These are phyloP conservation scores for Albatrellus ellisii DNA, from an alignment of 768 basidiomycete species.

Conservation along the genomic window DNA sequence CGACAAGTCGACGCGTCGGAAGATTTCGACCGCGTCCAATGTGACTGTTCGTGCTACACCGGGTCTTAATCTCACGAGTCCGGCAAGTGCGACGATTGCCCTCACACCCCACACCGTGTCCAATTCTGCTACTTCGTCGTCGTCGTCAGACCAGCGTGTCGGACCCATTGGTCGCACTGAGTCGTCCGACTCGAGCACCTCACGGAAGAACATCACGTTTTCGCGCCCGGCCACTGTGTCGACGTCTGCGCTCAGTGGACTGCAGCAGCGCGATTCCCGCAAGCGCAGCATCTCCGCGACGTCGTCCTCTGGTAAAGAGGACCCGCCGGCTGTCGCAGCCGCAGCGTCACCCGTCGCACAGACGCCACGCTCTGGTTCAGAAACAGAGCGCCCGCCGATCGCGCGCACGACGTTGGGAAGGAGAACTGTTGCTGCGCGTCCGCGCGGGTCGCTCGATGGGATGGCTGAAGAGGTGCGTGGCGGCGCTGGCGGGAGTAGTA, in stretches of 20 bases:
- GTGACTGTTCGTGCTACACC: conserved; percentile 32
- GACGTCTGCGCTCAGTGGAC: conserved; percentile 36
- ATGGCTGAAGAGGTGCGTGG: conserved; percentile 18
- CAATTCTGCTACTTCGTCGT: conserved; percentile 18
- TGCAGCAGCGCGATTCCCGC: conserved; percentile 39
- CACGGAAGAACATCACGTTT: conserved; percentile 44
- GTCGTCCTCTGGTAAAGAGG: background rate
- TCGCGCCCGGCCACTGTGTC: conserved; percentile 47
- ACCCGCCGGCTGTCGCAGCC: conserved; percentile 21
- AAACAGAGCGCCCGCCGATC: conserved; percentile 36
- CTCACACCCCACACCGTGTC: conserved; percentile 54
- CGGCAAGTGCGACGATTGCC: conserved; percentile 52
- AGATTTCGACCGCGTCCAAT: conserved; percentile 30
- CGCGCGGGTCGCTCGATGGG: conserved; percentile 32
- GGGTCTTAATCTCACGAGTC: conserved; percentile 34
- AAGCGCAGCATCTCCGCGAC: conserved; percentile 22
- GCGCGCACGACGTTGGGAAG: conserved; percentile 18
- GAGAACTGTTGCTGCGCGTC: conserved; percentile 25
- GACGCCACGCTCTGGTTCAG: conserved; percentile 28
- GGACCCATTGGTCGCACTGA: conserved; percentile 15
- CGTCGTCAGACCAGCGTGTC: conserved; percentile 18
- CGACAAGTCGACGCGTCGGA: conserved; percentile 24
- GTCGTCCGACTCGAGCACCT: conserved; percentile 9
- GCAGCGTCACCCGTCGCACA: conserved; percentile 19
- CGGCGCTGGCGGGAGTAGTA: conserved; percentile 29